phyloP scores from a whole-genome alignment of 768 basidiomycete genomes.

The Boletus pseudopeckii region DNA sequence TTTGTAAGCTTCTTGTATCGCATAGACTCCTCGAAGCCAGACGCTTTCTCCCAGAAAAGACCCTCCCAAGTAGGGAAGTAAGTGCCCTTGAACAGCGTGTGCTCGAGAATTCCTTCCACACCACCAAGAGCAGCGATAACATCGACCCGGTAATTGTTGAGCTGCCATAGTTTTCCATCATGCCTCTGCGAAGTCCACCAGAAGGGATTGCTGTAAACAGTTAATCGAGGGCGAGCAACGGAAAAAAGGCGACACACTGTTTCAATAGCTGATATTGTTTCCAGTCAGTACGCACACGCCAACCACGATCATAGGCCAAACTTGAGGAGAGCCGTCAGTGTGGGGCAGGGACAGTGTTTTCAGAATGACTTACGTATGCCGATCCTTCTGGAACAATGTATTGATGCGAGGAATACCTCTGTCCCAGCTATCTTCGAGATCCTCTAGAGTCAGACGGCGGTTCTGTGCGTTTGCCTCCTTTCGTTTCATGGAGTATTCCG shows the following conservation, averaged over 20 bases:
- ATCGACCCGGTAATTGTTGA: slow-evolving; percentile 98
- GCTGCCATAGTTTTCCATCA: slow-evolving; percentile 93
- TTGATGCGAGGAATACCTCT: slow-evolving; percentile 98
- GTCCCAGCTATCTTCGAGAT: slow-evolving; percentile 98
- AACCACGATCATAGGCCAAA: slow-evolving; percentile 96
- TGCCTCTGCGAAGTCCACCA: slow-evolving; percentile 99
- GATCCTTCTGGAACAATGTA: slow-evolving; percentile 98
- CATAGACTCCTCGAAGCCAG: slow-evolving; percentile 96
- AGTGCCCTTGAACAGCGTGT: slow-evolving; percentile 96
- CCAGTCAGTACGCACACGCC: slow-evolving; percentile 98
- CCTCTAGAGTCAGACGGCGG: slow-evolving; percentile 92
- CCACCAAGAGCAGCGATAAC: slow-evolving; percentile 97
- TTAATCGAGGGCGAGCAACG: slow-evolving; percentile 7
- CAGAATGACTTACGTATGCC: slow-evolving; percentile 67
- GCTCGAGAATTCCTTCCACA: slow-evolving; percentile 95
- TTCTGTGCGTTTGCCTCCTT: slow-evolving; percentile 99
- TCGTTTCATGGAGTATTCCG: slow-evolving; percentile 98
- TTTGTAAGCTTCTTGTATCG: slow-evolving; percentile 96
- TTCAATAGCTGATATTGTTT: slow-evolving; percentile 94
- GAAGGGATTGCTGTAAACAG: slow-evolving; percentile 79
- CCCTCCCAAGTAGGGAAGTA: slow-evolving; percentile 98
- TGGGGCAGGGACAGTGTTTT: not conserved
- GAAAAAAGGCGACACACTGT: slow-evolving; percentile 51
- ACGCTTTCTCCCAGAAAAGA: slow-evolving; percentile 99
- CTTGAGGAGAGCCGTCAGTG: slow-evolving; percentile 32